A percentile compares a stretch with the other conserved stretches of the same genome.
Conservation (phyloP, 768 basidiomycete genomes). For the Lentinula lateritia region DNA sequence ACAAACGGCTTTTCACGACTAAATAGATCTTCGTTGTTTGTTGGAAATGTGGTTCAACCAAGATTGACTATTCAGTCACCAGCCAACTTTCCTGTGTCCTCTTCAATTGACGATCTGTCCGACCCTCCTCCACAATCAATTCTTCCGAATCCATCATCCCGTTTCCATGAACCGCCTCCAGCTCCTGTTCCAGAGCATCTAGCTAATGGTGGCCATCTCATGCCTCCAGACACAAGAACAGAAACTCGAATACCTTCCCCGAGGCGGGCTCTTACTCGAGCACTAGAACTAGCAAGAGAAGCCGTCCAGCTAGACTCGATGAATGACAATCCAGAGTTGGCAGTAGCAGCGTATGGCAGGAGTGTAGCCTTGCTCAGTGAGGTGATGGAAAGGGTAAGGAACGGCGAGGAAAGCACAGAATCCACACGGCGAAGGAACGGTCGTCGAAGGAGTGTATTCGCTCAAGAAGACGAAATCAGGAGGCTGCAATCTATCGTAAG, state of each 20-base stretch:
- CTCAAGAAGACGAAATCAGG: constrained; percentile 86
- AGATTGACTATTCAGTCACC: constrained; percentile 59
- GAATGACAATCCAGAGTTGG: constrained; percentile 84
- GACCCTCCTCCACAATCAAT: constrained; percentile 55
- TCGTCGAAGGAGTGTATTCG: constrained; percentile 75
- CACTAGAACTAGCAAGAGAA: constrained; percentile 83
- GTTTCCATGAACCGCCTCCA: constrained; percentile 17
- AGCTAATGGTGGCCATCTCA: constrained; percentile 29
- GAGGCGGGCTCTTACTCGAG: constrained; percentile 78
- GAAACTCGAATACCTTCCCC: constrained; percentile 68
- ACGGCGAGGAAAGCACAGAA: constrained; percentile 78
- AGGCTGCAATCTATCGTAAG: constrained; percentile 85
- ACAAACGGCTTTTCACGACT: not conserved
- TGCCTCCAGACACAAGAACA: constrained; percentile 36
- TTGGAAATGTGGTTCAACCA: constrained; percentile 44
- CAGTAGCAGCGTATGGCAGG: constrained; percentile 83
- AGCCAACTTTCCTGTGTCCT: constrained; percentile 23
- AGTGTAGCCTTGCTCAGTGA: constrained; percentile 84
- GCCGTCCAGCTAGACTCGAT: constrained; percentile 85
- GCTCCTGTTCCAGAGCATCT: constrained; percentile 16
- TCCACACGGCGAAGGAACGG: constrained; percentile 45
- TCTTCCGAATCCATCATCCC: constrained; percentile 33
- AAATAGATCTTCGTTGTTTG: constrained; percentile 17
- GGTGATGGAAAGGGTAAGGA: constrained; percentile 88
- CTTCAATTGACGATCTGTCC: constrained; percentile 44